Percentiles rank a stretch among this genome's conserved stretches.
Evolutionary conservation across 2,329 filamentous ascomycete genomes (phyloP).

Genomic region (Aureobasidium uvarum): DNA sequence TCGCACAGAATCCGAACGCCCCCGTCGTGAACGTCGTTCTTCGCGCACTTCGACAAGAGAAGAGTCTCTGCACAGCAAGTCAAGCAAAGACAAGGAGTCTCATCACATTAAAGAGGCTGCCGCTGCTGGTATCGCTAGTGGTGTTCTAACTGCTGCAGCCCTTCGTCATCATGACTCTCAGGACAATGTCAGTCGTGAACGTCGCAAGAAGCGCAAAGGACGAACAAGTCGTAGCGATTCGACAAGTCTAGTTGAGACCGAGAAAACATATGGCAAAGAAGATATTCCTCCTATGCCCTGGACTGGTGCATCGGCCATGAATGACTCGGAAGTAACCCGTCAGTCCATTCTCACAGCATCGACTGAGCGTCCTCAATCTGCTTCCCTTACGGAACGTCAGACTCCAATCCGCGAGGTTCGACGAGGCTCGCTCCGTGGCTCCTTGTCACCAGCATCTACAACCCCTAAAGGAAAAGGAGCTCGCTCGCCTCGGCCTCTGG

Average conservation of each 20-base stretch:
- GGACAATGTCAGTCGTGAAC: slow-evolving; percentile 50
- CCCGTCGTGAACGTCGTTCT: slow-evolving; percentile 27
- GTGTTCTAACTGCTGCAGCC: slow-evolving; percentile 60
- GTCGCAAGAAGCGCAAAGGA: slow-evolving; percentile 49
- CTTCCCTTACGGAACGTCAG: slow-evolving; percentile 57
- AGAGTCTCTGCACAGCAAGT: slow-evolving; percentile 40
- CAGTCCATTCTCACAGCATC: slow-evolving; percentile 82
- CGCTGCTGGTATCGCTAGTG: slow-evolving; percentile 55
- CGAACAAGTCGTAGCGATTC: slow-evolving; percentile 53
- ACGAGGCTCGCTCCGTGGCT: slow-evolving; percentile 54
- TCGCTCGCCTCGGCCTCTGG: slow-evolving; percentile 59
- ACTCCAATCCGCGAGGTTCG: slow-evolving; percentile 63
- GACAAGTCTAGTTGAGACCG: slow-evolving; percentile 53
- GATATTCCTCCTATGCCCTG: slow-evolving; percentile 78
- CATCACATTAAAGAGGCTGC: slow-evolving; percentile 51
- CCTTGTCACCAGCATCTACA: slow-evolving; percentile 57
- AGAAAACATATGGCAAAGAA: slow-evolving; percentile 52
- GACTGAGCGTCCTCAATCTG: slow-evolving; percentile 69
- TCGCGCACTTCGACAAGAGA: slow-evolving; percentile 27
- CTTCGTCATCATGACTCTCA: slow-evolving; percentile 65
- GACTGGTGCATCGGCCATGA: slow-evolving; percentile 68
- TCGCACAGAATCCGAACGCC: slow-evolving; percentile 43
- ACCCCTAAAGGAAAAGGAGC: slow-evolving; percentile 54
- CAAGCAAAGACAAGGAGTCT: slow-evolving; percentile 51
- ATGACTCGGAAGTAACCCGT: slow-evolving; percentile 81